Conservation (phyloP, 148 eudicot species). For the Rhododendron henanense region DNA sequence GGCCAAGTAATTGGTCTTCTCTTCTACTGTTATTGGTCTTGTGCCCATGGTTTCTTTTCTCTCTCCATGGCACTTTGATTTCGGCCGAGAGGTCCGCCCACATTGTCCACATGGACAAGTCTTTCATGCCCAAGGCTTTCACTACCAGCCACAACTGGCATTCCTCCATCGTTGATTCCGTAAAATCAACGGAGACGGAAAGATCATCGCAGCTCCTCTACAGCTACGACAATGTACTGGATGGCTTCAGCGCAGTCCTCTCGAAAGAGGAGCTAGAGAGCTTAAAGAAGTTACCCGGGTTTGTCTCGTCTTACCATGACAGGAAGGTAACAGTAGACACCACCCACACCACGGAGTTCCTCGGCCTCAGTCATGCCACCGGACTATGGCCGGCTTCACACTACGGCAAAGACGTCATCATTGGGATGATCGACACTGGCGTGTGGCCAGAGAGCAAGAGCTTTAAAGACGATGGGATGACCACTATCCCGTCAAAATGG, state of each 20-base stretch:
- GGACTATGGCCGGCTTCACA: conserved; percentile 44
- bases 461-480: conserved; percentile 32
- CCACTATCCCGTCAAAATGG: conserved; percentile 26
- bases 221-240: conserved; percentile 26
- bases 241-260: conserved; percentile 36
- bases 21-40: background rate
- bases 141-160: conserved; percentile 29
- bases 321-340: conserved; percentile 22
- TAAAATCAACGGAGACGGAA: background rate
- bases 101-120: conserved; percentile 47
- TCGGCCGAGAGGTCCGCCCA: conserved; percentile 23
- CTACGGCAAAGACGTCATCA: conserved; percentile 38
- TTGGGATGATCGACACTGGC: conserved; percentile 38
- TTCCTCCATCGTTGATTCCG: conserved; percentile 21
- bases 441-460: conserved; percentile 47
- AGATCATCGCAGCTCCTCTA: conserved; percentile 18
- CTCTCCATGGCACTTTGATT: background rate
- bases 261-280: conserved; percentile 21
- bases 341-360: conserved; percentile 26
- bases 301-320: conserved; percentile 34
- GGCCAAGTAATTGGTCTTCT: background rate
- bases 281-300: conserved; percentile 30
- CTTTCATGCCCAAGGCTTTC: conserved; percentile 35
- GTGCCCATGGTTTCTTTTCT: background rate
- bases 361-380: conserved; percentile 18